phyloP scores from a whole-genome alignment of 2,329 filamentous ascomycete species.

The Colletotrichum noveboracense region DNA sequence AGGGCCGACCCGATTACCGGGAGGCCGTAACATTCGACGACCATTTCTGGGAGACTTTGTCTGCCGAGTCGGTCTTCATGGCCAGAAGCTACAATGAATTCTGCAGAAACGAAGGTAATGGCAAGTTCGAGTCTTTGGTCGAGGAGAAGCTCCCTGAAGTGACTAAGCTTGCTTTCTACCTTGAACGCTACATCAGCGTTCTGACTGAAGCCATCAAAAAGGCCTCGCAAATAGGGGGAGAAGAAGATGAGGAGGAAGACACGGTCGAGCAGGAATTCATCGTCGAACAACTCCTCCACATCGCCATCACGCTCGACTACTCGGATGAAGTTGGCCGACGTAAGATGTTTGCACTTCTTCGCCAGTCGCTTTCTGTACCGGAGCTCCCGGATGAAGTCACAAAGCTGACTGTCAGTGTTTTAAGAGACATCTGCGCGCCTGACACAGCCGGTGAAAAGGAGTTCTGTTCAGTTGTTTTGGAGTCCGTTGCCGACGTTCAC shows the following conservation, averaged over 20 bases:
- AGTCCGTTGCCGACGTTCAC: constrained; percentile 95
- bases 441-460: constrained; percentile 78
- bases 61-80: constrained; percentile 87
- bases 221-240: constrained; percentile 58
- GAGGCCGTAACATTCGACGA: constrained; percentile 76
- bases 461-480: constrained; percentile 84
- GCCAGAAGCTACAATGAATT: constrained; percentile 94
- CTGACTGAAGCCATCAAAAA: constrained; percentile 69
- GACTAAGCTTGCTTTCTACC: constrained; percentile 84
- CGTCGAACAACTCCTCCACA: constrained; percentile 92
- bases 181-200: constrained; percentile 79
- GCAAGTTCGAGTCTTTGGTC: constrained; percentile 75
- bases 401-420: constrained; percentile 81
- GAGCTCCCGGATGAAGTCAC: constrained; percentile 93
- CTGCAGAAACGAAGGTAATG: constrained; percentile 76
- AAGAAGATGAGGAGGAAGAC: constrained; percentile 77
- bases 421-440: constrained; percentile 82
- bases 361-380: constrained; percentile 83
- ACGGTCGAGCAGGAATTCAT: constrained; percentile 93
- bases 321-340: constrained; percentile 95
- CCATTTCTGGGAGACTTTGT: constrained; percentile 79
- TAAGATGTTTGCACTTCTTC: constrained; percentile 92
- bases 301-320: constrained; percentile 91
- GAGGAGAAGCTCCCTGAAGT: constrained; percentile 97
- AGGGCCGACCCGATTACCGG: constrained; percentile 83